Base-by-base conservation (phyloP, 192 early-diverging fungal species). In the Thoreauomyces humboldtii region DNA sequence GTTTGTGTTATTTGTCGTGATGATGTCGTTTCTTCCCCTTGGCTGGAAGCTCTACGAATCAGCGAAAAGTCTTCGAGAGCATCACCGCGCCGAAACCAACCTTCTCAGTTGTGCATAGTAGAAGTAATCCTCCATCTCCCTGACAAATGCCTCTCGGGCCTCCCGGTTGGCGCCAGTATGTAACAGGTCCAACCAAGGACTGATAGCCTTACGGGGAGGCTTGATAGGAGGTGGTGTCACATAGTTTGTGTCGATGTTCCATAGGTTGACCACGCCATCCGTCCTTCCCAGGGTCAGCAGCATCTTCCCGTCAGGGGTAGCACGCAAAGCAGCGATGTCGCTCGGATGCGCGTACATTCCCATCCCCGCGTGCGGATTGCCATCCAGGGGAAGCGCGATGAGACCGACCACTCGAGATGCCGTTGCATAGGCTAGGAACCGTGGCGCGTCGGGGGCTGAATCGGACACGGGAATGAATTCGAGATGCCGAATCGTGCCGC, bases 111-210 rank as follows among this genome's bases (percentile, higher is more conserved):
- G 84, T 15, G 82, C 81, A 63, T 79, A 83, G 57, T 83, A 86
- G 44, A 86, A 86, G 56, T 86, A 86, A 61, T 86, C 84, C 71
- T 86, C 84, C 74, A 86, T 77, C 56, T 86, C 84, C 50, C 69
- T 46, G 11, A 86, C 66, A 19, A 75, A 57, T 28, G 65, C 69
- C 17, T 65, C 73, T 21, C 59, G 47, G 11, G 65, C 73, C 14
- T 38, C 44, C 9, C 17, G 21, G 38, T 57, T 36, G 12, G 14
- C 55, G 6, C 29, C 64, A 19, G 67, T 61, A 62, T 80, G 74
- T 33, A 86, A 59, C 75, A 86, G 71, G 45, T 81, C 67, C 53
- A 85, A 60, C 48, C 80, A 86, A 11, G 84, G 81, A 38, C 77
- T 78, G 36, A 83, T 46, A 3, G 67, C 73, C 24, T 77, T 70